Evolutionary conservation across 1,284 basidiomycete species (phyloP), one percentile per base, ranked within the genome.

Genomic region (Austropuccinia psidii): DNA sequence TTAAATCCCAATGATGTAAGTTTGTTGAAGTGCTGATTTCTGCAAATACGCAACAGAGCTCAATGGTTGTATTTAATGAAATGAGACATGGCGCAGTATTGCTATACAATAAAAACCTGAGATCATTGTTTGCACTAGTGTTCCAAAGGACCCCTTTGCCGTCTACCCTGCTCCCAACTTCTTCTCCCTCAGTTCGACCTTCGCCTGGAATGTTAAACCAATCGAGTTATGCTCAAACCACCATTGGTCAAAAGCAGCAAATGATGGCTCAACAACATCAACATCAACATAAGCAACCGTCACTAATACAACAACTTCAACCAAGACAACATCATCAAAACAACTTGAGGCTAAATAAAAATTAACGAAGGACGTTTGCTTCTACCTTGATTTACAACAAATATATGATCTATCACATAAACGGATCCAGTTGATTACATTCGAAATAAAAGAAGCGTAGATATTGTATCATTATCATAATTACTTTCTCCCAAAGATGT

Each of bases 41-140:
- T 41, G 15, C 39, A 13, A 21, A 29, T 3, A 43, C 57, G 1
- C n/a, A n/a, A 15, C 21, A 69, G 67, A 58, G 41, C 21, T 11
- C 31, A 1, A 45, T 60, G 13, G 67, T 37, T 19, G 37, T 39
- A 11, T 69, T 69, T 47, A 45, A 69, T 60, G 67, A 60, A 21
- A 27, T 45, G 35, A 43, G 55, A 52, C 55, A 69, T 49, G 67
- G 67, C 8, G 54, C 39, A 19, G 67, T 69, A 24, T 27, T 69
- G 4, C 24, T 69, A 11, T 69, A 69, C 29, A 69, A 69, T 35
- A 52, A 43, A 50, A 43, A 35, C 1, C 13, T 49, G 55, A 37
- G 39, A 19, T n/a, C 27, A 9, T 49, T 69, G 8, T 47, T 49
- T 21, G 67, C 39, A 6, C 17, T 69, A 15, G 54, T 58, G 1